Base-by-base conservation (phyloP, 2,329 filamentous ascomycete species). In the Balansia obtecta region DNA sequence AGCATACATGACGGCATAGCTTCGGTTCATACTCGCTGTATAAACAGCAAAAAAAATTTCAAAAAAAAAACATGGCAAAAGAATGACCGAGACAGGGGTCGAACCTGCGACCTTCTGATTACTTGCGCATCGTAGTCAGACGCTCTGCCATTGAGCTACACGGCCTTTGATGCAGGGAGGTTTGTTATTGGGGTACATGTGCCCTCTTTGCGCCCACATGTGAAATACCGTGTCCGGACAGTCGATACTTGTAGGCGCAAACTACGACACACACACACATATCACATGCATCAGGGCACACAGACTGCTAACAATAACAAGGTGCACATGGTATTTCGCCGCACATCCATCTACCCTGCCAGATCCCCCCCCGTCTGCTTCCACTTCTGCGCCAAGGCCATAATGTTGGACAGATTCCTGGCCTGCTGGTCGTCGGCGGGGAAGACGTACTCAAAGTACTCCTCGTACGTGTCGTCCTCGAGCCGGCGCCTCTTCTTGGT, bases 391-490 rank as follows among this genome's bases (percentile, higher is more conserved):
- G 91, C 90, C 78, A 85, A 85, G 54, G 87, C 83, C 70, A 96
- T 71, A 65, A 97, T 74, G 64, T 86, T 88, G 48, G 86, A 86
- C 66, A 96, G 71, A 60, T 87, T 90, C 57, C 85, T 85, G 50
- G 85, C 85, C 63, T 88, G 85, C 70, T 88, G 81, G 66, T 96
- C 90, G 71, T 97, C 93, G 4, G 88, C 89, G 1, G 93, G 93
- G 80, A 98, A 98, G 34, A 98, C 80, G 61, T 95, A 97, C 66
- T 97, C 93, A 70, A 93, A 80, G 67, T 95, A 97, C 71, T 98
- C 93, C 75, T 98, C 64, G 72, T 88, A 96, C 38, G 81, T 83
- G 65, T 93, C 90, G 68, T 96, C 91, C 64, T 95, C 90, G 65
- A 95, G 69, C 77, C 83, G 88, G 67, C 93, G 84, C 62, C 88